These are phyloP conservation scores for Myriosclerotinia duriaeana DNA, from an alignment of 2,329 filamentous ascomycete genomes.

Conservation along the genomic window DNA sequence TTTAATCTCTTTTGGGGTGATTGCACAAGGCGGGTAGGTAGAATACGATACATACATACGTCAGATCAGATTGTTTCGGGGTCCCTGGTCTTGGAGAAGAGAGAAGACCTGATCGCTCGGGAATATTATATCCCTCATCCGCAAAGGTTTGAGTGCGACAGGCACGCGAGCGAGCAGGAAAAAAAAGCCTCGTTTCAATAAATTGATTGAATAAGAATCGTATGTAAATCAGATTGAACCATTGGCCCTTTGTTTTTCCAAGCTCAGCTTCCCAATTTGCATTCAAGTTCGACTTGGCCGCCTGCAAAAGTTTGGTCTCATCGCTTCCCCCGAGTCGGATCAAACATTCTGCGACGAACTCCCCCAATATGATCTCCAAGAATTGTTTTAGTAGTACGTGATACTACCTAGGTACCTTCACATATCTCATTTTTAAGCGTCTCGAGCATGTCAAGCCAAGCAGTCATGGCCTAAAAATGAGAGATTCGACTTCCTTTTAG, in stretches of 20 bases:
- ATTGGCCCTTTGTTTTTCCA: background rate
- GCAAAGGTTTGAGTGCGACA: background rate
- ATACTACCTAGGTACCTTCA: background rate
- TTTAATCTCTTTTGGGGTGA: background rate
- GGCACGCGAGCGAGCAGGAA: background rate
- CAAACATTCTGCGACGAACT: background rate
- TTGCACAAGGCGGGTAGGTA: conserved; percentile 10
- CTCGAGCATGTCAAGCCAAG: conserved; percentile 2
- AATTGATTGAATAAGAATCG: conserved; percentile 4
- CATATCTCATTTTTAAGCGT: background rate
- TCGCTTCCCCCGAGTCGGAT: background rate
- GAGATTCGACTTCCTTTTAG: background rate
- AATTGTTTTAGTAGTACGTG: background rate
- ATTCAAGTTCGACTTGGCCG: background rate
- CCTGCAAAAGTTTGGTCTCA: background rate
- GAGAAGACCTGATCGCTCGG: background rate
- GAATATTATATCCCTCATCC: conserved; percentile 23
- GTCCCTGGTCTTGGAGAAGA: background rate
- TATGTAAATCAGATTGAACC: conserved; percentile 16
- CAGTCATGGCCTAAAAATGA: conserved; percentile 1
- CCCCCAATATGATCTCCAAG: background rate
- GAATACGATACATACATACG: conserved; percentile 8
- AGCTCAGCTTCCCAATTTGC: background rate
- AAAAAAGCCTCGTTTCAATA: background rate
- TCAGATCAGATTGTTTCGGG: background rate